A percentile compares a stretch with the other conserved stretches of the same genome.
Conservation (phyloP, 2,329 filamentous ascomycete genomes). For the Zasmidium citrigriseum region DNA sequence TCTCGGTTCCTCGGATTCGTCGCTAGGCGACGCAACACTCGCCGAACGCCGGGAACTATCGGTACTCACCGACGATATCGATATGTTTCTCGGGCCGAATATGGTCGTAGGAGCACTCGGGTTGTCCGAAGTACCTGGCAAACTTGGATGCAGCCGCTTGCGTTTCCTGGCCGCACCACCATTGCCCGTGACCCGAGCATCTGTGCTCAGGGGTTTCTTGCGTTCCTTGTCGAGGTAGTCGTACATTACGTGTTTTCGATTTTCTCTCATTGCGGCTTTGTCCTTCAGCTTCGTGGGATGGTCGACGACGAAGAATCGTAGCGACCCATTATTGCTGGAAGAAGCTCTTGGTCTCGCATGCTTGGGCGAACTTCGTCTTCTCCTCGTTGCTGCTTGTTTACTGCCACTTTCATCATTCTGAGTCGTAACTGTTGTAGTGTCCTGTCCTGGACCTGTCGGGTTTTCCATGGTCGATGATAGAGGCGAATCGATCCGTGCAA, state of each 20-base stretch:
- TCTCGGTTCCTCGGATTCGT: not conserved
- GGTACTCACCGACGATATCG: not conserved
- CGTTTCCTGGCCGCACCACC: constrained; percentile 14
- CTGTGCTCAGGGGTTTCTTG: constrained; percentile 26
- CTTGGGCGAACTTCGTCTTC: not conserved
- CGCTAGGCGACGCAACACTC: not conserved
- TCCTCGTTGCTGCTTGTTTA: not conserved
- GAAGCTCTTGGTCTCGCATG: not conserved
- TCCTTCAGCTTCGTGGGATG: constrained; percentile 31
- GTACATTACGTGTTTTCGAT: constrained; percentile 35
- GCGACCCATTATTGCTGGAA: constrained; percentile 1
- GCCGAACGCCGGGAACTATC: not conserved
- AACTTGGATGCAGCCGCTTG: constrained; percentile 7
- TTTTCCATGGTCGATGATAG: not conserved
- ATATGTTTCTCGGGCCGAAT: not conserved
- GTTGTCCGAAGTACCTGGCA: constrained; percentile 1
- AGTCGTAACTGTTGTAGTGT: not conserved
- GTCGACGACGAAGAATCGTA: constrained; percentile 30
- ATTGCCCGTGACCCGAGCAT: constrained; percentile 23
- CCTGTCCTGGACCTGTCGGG: not conserved
- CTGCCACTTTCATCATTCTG: not conserved
- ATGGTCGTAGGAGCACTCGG: constrained; percentile 4
- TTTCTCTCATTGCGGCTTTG: constrained; percentile 29
- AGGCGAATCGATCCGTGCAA: not conserved
- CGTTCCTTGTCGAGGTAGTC: constrained; percentile 34